Evolutionary conservation across 176 grass and related monocot genomes (phyloP).

Genomic region (Oryza brachyantha): DNA sequence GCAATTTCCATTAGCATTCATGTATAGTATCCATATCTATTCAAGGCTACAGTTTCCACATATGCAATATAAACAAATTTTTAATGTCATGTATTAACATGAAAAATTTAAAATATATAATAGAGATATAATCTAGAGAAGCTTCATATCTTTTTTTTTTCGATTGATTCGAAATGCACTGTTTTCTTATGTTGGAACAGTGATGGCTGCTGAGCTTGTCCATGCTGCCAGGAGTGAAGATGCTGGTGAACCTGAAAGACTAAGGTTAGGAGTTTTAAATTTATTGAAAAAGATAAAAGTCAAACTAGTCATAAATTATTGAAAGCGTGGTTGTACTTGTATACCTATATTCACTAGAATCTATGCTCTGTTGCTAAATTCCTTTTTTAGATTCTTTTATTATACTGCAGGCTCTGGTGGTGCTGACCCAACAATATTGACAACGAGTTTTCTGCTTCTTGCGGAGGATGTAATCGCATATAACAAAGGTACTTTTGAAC

Average conservation of each 20-base stretch:
- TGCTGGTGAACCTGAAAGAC: slow-evolving; percentile 69
- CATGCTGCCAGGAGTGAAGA: slow-evolving; percentile 51
- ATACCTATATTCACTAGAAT: no score
- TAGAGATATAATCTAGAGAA: background rate
- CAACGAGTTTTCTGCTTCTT: slow-evolving; percentile 93
- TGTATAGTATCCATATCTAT: no score
- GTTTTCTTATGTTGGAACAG: slow-evolving; percentile 33
- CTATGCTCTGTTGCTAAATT: slow-evolving; percentile 38
- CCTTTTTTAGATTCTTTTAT: slow-evolving; percentile 87
- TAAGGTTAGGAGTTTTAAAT: slow-evolving; percentile 57
- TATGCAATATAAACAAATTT: no score
- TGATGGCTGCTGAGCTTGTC: slow-evolving; percentile 73
- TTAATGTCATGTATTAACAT: no score
- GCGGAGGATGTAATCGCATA: slow-evolving; percentile 97
- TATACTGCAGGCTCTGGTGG: slow-evolving; percentile 97
- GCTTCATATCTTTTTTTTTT: background rate
- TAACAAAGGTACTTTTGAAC: slow-evolving; percentile 63
- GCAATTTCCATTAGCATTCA: background rate
- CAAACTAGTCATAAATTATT: background rate
- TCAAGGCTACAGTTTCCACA: no score
- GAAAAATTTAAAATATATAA: no score
- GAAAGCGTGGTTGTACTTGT: background rate
- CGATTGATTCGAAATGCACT: slow-evolving; percentile 4
- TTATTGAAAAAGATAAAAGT: background rate
- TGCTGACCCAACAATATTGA: slow-evolving; percentile 81